Evolutionary conservation across 164 flowering plant genomes (phyloP).

Genomic region (Houttuynia cordata): DNA sequence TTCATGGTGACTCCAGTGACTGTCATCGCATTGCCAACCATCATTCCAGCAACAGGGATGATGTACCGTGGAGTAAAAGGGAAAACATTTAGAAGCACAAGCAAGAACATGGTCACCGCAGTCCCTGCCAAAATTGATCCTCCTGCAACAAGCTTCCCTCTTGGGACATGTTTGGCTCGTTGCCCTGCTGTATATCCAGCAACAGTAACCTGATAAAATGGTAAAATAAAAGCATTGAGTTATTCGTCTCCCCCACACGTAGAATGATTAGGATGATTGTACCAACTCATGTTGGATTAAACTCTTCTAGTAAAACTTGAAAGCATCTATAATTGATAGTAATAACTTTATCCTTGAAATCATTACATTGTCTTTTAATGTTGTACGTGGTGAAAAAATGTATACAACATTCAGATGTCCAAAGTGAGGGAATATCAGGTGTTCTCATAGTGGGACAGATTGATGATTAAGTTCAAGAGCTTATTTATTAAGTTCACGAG

Average conservation of each 20-base stretch:
- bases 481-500: too few species aligned
- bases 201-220: conserved; percentile 40
- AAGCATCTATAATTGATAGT: too few species aligned
- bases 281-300: too few species aligned
- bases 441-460: too few species aligned
- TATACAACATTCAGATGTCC: too few species aligned
- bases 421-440: too few species aligned
- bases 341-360: too few species aligned
- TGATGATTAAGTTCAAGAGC: too few species aligned
- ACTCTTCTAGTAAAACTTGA: too few species aligned
- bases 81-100: conserved; percentile 67
- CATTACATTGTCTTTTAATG: too few species aligned
- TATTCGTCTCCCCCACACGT: neutral
- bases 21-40: conserved; percentile 99
- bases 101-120: conserved; percentile 60
- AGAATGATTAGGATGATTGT: neutral
- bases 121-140: conserved; percentile 76
- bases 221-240: neutral
- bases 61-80: conserved; percentile 93
- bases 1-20: conserved; percentile 98
- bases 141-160: conserved; percentile 74
- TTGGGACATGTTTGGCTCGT: conserved; percentile 82
- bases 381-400: too few species aligned
- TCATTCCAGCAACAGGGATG: conserved; percentile 89
- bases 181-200: conserved; percentile 96